Evolutionary conservation across 2,329 filamentous ascomycete genomes (phyloP).

Genomic region (Lomentospora prolificans): DNA sequence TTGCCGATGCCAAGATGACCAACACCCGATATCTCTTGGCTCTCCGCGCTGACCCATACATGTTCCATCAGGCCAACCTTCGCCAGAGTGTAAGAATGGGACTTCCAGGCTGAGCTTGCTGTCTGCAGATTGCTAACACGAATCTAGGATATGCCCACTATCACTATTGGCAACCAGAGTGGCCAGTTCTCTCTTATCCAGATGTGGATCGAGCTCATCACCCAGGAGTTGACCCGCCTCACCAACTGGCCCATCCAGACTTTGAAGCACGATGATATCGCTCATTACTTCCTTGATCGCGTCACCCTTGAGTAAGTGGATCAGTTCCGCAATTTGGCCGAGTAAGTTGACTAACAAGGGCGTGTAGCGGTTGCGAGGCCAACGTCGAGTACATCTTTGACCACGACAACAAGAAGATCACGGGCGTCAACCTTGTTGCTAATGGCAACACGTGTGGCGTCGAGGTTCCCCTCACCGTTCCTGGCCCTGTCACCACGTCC

Average conservation of each 20-base stretch:
- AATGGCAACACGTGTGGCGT: slow-evolving; percentile 38
- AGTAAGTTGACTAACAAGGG: not conserved
- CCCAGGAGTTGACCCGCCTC: slow-evolving; percentile 43
- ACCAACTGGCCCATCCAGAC: slow-evolving; percentile 17
- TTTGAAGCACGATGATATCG: slow-evolving; percentile 34
- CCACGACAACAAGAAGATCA: slow-evolving; percentile 32
- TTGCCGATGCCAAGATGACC: slow-evolving; percentile 38
- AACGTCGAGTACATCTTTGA: slow-evolving; percentile 34
- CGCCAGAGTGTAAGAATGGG: slow-evolving; percentile 24
- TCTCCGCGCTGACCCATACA: slow-evolving; percentile 43
- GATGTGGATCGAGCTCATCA: slow-evolving; percentile 44
- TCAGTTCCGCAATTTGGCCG: not conserved
- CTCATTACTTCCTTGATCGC: slow-evolving; percentile 39
- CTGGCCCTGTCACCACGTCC: slow-evolving; percentile 29
- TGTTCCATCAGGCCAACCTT: slow-evolving; percentile 57
- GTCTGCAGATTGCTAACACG: no score
- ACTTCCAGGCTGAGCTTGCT: no score
- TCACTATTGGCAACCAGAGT: slow-evolving; percentile 34
- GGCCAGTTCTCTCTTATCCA: slow-evolving; percentile 42
- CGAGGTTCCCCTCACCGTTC: slow-evolving; percentile 45
- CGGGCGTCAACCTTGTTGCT: slow-evolving; percentile 38
- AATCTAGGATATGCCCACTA: no score
- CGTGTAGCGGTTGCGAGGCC: slow-evolving; percentile 29
- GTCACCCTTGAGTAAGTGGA: slow-evolving; percentile 33
- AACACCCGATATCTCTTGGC: slow-evolving; percentile 47